phyloP scores from a whole-genome alignment of 148 eudicot genomes.

The Polygonum maritimum region DNA sequence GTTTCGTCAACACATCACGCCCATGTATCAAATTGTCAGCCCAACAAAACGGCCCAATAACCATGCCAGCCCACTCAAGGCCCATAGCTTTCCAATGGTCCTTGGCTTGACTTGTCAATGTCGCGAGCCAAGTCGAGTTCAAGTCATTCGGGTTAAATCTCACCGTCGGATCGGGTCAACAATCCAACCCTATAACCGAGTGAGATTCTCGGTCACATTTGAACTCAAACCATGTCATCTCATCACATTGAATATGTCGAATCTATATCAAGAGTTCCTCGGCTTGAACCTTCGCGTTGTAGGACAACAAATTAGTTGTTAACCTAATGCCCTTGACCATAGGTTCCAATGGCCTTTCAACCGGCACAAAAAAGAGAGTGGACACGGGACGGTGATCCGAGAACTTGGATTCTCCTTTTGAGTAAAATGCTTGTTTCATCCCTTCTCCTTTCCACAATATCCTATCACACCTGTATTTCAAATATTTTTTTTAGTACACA shows the following conservation, averaged over 20 bases:
- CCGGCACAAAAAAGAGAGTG: constrained; percentile 46
- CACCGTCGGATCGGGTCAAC: not conserved
- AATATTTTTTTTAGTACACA: too few species aligned
- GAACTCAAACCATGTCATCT: not conserved
- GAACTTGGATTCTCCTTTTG: constrained; percentile 64
- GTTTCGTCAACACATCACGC: not conserved
- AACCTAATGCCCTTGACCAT: not conserved
- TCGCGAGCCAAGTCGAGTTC: not conserved
- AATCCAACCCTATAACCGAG: not conserved
- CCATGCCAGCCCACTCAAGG: not conserved
- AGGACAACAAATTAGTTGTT: not conserved
- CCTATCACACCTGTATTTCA: constrained; percentile 65
- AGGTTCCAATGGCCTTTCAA: not conserved
- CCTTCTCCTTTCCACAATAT: constrained; percentile 74
- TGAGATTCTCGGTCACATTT: not conserved
- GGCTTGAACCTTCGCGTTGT: not conserved
- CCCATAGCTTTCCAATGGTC: not conserved
- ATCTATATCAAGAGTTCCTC: not conserved
- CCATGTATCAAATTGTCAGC: not conserved
- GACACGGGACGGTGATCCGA: constrained; percentile 85
- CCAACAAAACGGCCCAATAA: not conserved
- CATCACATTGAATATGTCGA: too few species aligned
- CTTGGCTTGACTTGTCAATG: not conserved
- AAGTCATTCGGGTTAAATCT: not conserved
- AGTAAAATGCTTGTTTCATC: constrained; percentile 53